A percentile compares a stretch with the other conserved stretches of the same genome.
phyloP scores from a whole-genome alignment of 805 yeast species.

The Candida wancherniae region DNA sequence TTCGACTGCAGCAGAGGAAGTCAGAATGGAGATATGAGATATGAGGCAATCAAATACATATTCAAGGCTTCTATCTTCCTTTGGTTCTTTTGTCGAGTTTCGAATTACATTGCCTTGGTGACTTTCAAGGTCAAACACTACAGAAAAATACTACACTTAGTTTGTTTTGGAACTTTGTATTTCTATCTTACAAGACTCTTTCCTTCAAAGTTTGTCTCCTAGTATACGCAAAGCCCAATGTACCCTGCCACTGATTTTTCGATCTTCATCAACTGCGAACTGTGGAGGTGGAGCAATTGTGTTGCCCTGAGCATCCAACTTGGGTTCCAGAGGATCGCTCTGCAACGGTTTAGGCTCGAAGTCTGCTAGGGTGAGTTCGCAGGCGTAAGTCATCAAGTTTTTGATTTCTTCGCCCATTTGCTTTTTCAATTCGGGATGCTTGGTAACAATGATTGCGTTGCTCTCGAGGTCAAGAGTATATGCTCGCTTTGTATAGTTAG shows the following conservation, averaged over 20 bases:
- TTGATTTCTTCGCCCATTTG: conserved; percentile 60
- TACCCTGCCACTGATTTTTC: conserved; percentile 60
- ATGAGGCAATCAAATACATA: too few species aligned
- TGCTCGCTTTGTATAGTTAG: conserved; percentile 89
- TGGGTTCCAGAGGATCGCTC: conserved; percentile 9
- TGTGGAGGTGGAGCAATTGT: conserved; percentile 14
- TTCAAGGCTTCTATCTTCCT: too few species aligned
- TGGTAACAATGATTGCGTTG: conserved; percentile 75
- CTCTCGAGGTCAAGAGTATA: conserved; percentile 84
- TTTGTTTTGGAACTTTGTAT: too few species aligned
- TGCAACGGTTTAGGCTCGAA: conserved; percentile 41
- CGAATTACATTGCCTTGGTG: too few species aligned
- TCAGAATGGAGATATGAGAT: too few species aligned
- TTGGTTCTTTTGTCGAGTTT: too few species aligned
- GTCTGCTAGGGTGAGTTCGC: conserved; percentile 51
- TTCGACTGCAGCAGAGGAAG: too few species aligned
- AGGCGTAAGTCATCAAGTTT: conserved; percentile 51
- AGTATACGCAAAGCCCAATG: conserved; percentile 50
- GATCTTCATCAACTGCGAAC: conserved; percentile 46
- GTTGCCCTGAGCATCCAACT: conserved; percentile 15
- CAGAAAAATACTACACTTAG: too few species aligned
- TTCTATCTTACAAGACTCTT: too few species aligned
- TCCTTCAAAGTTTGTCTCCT: conserved; percentile 9
- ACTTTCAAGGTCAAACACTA: too few species aligned
- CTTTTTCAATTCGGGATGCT: conserved; percentile 52